These are phyloP conservation scores for Elymus sibiricus DNA, from an alignment of 176 grass and related monocot genomes.

Conservation along the genomic window DNA sequence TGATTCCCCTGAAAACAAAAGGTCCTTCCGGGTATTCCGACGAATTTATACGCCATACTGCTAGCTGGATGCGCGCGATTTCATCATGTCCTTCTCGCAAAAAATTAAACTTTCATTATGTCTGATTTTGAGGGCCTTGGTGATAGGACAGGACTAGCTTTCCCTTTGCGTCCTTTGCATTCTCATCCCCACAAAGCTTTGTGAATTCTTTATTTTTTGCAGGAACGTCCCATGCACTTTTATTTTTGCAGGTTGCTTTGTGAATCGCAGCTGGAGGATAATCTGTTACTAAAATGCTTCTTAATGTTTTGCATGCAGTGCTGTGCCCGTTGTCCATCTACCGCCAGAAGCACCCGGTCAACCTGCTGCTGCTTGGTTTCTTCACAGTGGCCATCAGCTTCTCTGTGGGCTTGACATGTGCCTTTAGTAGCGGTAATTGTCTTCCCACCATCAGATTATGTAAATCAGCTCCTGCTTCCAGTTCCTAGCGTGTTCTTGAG, in stretches of 20 bases:
- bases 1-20: too few relatives aligned
- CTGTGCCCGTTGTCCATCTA: constrained; percentile 71
- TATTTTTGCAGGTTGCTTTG: not conserved
- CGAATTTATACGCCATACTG: too few relatives aligned
- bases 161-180: constrained; percentile 17
- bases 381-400: constrained; percentile 79
- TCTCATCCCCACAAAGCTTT: not conserved
- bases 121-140: not conserved
- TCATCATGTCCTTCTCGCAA: too few relatives aligned
- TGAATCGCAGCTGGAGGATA: not conserved
- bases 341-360: constrained; percentile 70
- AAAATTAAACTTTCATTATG: not conserved
- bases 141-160: not conserved
- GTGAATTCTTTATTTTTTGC: not conserved
- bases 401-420: constrained; percentile 72
- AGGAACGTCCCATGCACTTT: not conserved
- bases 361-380: constrained; percentile 60
- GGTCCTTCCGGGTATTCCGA: too few relatives aligned
- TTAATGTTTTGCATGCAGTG: not conserved
- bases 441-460: not conserved
- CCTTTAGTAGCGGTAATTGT: constrained; percentile 75
- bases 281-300: not conserved
- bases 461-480: too few relatives aligned
- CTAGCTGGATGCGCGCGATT: too few relatives aligned
- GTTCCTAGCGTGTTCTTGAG: not conserved